phyloP scores from a whole-genome alignment of 2,329 filamentous ascomycete species.

The Phyllosticta paracitricarpa region DNA sequence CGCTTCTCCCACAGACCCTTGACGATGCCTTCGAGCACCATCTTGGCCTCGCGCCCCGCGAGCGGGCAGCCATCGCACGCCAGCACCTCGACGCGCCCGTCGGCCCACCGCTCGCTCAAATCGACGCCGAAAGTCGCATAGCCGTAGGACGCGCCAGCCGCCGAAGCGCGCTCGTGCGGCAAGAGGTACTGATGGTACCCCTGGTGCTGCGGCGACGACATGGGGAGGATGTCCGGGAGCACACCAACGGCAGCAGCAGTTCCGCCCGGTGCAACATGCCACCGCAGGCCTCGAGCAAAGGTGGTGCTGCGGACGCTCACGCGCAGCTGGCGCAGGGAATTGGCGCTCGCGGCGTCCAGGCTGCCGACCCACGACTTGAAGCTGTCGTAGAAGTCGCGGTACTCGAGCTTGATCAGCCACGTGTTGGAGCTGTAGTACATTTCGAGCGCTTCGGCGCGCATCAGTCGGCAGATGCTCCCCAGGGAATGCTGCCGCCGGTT shows the following conservation, averaged over 20 bases:
- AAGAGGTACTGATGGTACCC: not conserved
- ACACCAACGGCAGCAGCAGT: not conserved
- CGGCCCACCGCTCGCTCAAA: slow-evolving; percentile 25
- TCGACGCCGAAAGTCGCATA: slow-evolving; percentile 29
- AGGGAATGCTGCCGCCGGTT: slow-evolving; percentile 28
- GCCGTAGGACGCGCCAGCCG: slow-evolving; percentile 16
- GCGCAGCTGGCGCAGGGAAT: slow-evolving; percentile 21
- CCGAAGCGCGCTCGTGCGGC: slow-evolving; percentile 13
- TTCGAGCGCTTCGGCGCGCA: slow-evolving; percentile 27
- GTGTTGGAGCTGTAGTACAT: slow-evolving; percentile 32
- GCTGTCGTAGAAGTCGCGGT: slow-evolving; percentile 30
- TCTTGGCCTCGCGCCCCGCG: slow-evolving; percentile 20
- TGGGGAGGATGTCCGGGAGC: not conserved
- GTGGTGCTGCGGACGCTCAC: slow-evolving; percentile 23
- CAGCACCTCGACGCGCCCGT: slow-evolving; percentile 22
- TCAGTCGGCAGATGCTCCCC: slow-evolving; percentile 24
- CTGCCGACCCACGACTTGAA: slow-evolving; percentile 30
- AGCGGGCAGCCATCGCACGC: slow-evolving; percentile 25
- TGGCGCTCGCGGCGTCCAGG: slow-evolving; percentile 21
- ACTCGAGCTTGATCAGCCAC: slow-evolving; percentile 31
- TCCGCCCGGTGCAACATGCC: slow-evolving; percentile 10
- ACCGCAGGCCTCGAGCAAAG: slow-evolving; percentile 22
- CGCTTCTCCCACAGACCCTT: slow-evolving; percentile 25
- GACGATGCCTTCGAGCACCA: slow-evolving; percentile 17
- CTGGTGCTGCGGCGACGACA: slow-evolving; percentile 1